A percentile compares a stretch with the other conserved stretches of the same genome.
phyloP scores from a whole-genome alignment of 345 rosid genomes.

The Pistacia vera region DNA sequence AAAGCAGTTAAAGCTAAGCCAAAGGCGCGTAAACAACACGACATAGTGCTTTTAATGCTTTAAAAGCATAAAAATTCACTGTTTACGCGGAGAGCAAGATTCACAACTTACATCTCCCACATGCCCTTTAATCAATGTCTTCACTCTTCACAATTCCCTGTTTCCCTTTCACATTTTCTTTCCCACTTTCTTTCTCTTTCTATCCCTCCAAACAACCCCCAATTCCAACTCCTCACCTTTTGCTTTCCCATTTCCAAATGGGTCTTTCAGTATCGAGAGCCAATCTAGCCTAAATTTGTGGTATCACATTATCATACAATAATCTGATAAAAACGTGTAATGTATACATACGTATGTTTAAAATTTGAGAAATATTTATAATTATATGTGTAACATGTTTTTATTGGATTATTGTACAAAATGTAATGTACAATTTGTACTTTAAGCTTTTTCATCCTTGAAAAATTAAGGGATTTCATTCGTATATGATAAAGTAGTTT shows the following conservation, averaged over 20 bases:
- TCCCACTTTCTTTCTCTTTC: slow-evolving; percentile 11
- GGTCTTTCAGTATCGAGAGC: background rate
- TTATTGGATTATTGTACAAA: too few species aligned
- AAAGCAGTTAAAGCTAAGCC: background rate
- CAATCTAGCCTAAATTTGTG: too few species aligned
- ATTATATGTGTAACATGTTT: too few species aligned
- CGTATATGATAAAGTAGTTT: background rate
- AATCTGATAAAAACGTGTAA: too few species aligned
- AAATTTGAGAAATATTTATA: too few species aligned
- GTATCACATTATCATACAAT: too few species aligned
- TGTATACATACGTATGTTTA: too few species aligned
- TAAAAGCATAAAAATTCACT: background rate
- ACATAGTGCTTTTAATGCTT: background rate
- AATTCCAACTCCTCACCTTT: background rate
- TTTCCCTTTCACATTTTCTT: background rate
- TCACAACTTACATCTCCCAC: background rate
- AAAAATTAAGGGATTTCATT: background rate
- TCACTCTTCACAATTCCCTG: slow-evolving; percentile 3
- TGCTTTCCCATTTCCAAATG: background rate
- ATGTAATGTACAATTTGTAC: too few species aligned
- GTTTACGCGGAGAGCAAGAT: background rate
- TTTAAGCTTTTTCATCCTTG: too few species aligned
- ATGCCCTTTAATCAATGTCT: slow-evolving; percentile 15
- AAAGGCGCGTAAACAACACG: background rate
- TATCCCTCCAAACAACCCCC: background rate